Evolutionary conservation across 495 filamentous ascomycete genomes (phyloP), one percentile per base, ranked within the genome.

Genomic region (Neurospora sp.): DNA sequence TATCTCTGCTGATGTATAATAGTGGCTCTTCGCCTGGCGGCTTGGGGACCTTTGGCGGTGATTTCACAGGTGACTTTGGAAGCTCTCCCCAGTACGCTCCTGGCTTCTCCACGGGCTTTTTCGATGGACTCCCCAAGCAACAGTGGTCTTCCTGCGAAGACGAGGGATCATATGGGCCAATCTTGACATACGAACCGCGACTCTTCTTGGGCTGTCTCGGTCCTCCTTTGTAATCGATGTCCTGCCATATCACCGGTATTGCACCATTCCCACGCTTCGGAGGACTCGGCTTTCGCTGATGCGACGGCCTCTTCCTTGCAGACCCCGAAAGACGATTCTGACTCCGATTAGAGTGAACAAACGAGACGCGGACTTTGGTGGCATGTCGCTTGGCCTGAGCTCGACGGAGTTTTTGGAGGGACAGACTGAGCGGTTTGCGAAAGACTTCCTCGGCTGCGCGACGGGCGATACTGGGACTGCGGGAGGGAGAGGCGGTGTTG

Each of bases 361-460:
- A 79, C 11, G 80, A 80, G 60, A 79, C 73, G 23, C 77, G 80
- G 31, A 78, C 74, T 71, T 74, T 80, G 76, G 72, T 75, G 23
- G 71, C 54, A 35, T 66, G 27, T 9, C 74, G 76, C 60, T 74
- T 77, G 7, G 74, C 73, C 72, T 80, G 80, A 2, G 77, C 76
- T 5, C 77, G 79, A 18, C 78, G 80, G 4, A 81, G 75, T 27
- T 77, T 77, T n/a, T 78, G 71, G 1, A 80, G 69, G 5, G 77
- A 76, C 23, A 78, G 77, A 71, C 77, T 77, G 70, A 85, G 76
- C 35, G 82, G 82, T 37, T 71, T 78, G 69, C 76, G 76, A 74
- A 81, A 79, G 73, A 79, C 79, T 73, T 83, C 74, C 72, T 81
- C 77, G 46, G 82, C 79, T 23, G 85, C 83, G 75, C 75, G 74